These are phyloP conservation scores for Begonia peltatifolia DNA, from an alignment of 306 rosid genomes.

Conservation along the genomic window DNA sequence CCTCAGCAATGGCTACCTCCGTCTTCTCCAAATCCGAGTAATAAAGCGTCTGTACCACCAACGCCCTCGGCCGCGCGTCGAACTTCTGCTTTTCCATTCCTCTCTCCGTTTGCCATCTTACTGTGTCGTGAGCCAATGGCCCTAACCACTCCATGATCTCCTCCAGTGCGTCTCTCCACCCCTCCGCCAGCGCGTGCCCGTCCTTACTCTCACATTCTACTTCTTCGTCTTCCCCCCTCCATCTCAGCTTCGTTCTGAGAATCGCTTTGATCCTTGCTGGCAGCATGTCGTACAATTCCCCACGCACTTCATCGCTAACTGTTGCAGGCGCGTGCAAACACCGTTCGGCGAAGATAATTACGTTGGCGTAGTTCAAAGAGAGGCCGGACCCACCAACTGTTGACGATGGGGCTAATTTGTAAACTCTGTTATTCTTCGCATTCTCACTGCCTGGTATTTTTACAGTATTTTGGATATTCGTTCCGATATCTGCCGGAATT, in stretches of 20 bases:
- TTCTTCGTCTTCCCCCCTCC: conserved; percentile 11
- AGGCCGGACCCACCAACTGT: conserved; percentile 62
- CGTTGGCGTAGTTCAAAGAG: conserved; percentile 40
- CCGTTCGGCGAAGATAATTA: conserved; percentile 33
- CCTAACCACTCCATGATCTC: conserved; percentile 46
- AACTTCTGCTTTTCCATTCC: conserved; percentile 33
- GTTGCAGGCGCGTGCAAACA: conserved; percentile 26
- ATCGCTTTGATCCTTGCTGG: conserved; percentile 28
- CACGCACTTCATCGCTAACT: conserved; percentile 28
- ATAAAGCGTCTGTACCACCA: conserved; percentile 59
- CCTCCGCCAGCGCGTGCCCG: conserved; percentile 12
- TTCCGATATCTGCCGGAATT: not conserved
- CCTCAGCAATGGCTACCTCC: conserved; percentile 50
- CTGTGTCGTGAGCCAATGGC: conserved; percentile 49
- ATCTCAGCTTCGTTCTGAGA: conserved; percentile 24
- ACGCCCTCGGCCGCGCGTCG: conserved; percentile 20
- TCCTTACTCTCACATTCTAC: conserved; percentile 8
- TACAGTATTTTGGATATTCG: not conserved
- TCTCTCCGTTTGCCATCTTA: conserved; percentile 54
- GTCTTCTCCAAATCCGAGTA: conserved; percentile 63
- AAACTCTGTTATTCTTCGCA: conserved; percentile 15
- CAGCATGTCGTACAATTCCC: conserved; percentile 42
- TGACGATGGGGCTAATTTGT: conserved; percentile 15
- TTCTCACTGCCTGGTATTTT: not conserved
- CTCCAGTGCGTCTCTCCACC: conserved; percentile 29